Conservation (phyloP, 2,329 filamentous ascomycete genomes). For the Fusarium denticulatum region DNA sequence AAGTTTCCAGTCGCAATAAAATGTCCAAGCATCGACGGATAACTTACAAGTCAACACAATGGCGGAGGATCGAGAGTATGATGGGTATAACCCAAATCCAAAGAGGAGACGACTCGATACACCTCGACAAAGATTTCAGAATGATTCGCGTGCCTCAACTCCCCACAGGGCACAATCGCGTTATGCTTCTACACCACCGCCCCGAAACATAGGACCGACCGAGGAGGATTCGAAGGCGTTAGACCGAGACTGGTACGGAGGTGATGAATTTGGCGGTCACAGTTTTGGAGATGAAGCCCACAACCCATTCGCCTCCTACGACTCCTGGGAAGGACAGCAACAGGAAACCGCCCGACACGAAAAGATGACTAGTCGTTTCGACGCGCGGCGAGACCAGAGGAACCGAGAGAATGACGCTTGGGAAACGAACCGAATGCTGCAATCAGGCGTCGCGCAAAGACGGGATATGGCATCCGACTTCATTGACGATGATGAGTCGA, state of each 20-base stretch:
- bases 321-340: conserved; percentile 78
- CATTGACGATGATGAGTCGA: conserved; percentile 85
- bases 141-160: conserved; percentile 49
- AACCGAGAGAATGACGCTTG: conserved; percentile 96
- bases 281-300: conserved; percentile 92
- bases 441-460: conserved; percentile 92
- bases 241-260: conserved; percentile 93
- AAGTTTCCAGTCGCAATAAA: not conserved
- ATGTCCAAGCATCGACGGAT: not conserved
- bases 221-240: conserved; percentile 78
- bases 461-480: conserved; percentile 85
- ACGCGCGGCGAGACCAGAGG: conserved; percentile 80
- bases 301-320: conserved; percentile 86
- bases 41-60: conserved; percentile 37
- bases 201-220: conserved; percentile 60
- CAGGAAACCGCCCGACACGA: conserved; percentile 82
- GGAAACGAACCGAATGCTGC: conserved; percentile 99
- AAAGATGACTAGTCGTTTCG: conserved; percentile 78
- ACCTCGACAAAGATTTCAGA: conserved; percentile 44
- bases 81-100: conserved; percentile 53
- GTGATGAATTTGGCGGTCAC: conserved; percentile 83
- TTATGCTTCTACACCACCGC: conserved; percentile 54
- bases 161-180: conserved; percentile 47
- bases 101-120: conserved; percentile 52
- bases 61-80: conserved; percentile 51